A percentile compares a stretch with the other conserved stretches of the same genome.
phyloP scores from a whole-genome alignment of 2,329 filamentous ascomycete genomes.

The Botryosphaeria agaves region DNA sequence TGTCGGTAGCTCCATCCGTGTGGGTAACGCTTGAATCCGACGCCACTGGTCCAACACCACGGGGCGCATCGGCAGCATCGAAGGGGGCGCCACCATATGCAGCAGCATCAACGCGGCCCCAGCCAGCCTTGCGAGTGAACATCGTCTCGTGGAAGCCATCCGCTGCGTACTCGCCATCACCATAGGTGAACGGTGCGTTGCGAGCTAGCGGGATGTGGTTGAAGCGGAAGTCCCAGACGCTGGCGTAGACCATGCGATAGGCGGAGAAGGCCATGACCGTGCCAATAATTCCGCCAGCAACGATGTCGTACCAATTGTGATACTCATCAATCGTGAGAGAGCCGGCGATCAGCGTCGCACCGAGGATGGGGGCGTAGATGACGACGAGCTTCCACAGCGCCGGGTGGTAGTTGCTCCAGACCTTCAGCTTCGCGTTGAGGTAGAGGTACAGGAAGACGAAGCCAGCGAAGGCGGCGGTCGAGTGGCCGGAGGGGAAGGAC shows the following conservation, averaged over 20 bases:
- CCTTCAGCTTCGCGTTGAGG: slow-evolving; percentile 63
- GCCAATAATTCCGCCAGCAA: slow-evolving; percentile 49
- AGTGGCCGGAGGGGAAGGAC: slow-evolving; percentile 57
- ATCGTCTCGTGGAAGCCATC: slow-evolving; percentile 34
- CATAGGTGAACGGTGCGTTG: slow-evolving; percentile 36
- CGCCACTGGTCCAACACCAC: no score
- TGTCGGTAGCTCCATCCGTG: no score
- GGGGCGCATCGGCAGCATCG: no score
- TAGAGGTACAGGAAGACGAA: slow-evolving; percentile 56
- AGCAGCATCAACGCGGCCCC: no score
- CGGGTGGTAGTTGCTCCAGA: slow-evolving; percentile 55
- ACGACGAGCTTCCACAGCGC: slow-evolving; percentile 56
- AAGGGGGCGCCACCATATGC: no score
- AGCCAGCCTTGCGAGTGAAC: slow-evolving; percentile 42
- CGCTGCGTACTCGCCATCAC: slow-evolving; percentile 17
- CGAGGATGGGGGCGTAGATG: slow-evolving; percentile 48
- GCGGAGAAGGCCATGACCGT: slow-evolving; percentile 45
- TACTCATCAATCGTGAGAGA: slow-evolving; percentile 54
- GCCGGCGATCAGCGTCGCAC: slow-evolving; percentile 49
- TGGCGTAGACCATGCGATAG: slow-evolving; percentile 51
- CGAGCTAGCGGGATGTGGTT: slow-evolving; percentile 49
- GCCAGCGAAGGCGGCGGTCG: slow-evolving; percentile 54
- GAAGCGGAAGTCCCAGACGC: slow-evolving; percentile 51
- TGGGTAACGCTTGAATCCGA: no score
- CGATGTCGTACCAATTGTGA: slow-evolving; percentile 61